Evolutionary conservation across 2,329 filamentous ascomycete species (phyloP).

Genomic region (Neofusicoccum sp.): DNA sequence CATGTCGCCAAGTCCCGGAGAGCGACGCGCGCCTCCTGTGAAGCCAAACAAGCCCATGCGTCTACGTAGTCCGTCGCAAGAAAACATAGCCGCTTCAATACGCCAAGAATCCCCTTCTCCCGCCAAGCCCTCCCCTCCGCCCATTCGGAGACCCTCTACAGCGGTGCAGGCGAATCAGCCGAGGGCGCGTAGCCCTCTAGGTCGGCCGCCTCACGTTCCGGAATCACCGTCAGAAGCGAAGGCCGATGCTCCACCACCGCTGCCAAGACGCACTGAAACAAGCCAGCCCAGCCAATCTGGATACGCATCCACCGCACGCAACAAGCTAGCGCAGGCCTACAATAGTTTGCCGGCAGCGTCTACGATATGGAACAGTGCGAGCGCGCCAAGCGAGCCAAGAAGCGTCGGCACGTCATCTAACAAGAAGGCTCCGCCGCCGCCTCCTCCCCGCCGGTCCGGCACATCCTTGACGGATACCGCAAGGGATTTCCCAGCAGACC

Average conservation of each 20-base stretch:
- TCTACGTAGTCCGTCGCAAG: slow-evolving; percentile 43
- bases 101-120: slow-evolving; percentile 18
- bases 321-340: slow-evolving; percentile 44
- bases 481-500: not conserved
- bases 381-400: slow-evolving; percentile 9
- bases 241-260: slow-evolving; percentile 38
- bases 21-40: slow-evolving; percentile 13
- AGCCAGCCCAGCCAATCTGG: slow-evolving; percentile 28
- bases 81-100: slow-evolving; percentile 26
- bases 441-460: slow-evolving; percentile 19
- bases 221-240: slow-evolving; percentile 28
- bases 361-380: slow-evolving; percentile 25
- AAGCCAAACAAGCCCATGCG: slow-evolving; percentile 34
- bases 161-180: slow-evolving; percentile 13
- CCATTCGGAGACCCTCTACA: slow-evolving; percentile 34
- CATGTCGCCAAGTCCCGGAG: slow-evolving; percentile 5
- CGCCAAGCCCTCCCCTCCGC: slow-evolving; percentile 26
- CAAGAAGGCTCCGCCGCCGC: slow-evolving; percentile 23
- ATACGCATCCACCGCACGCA: slow-evolving; percentile 41
- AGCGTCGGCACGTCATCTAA: slow-evolving; percentile 17
- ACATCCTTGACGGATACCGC: slow-evolving; percentile 5
- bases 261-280: slow-evolving; percentile 29
- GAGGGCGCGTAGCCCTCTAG: slow-evolving; percentile 28
- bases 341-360: slow-evolving; percentile 41
- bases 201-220: slow-evolving; percentile 28